Base-by-base conservation (phyloP, 371 early-diverging fungal genomes). In the Synchytrium microbalum region DNA sequence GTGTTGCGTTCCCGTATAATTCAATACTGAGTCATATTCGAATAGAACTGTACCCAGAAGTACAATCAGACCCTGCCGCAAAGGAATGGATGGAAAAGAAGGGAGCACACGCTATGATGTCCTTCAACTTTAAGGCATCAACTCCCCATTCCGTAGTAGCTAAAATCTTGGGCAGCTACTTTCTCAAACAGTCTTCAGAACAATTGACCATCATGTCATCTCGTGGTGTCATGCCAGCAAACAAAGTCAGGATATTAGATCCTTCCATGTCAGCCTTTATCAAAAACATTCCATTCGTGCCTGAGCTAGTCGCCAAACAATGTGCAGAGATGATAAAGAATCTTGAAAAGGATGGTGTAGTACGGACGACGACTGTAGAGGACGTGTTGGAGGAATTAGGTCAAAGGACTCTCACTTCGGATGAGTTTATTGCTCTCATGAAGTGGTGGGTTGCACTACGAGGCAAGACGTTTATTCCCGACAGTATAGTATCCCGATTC, bases 71-170 rank as follows among this genome's bases (percentile, higher is more conserved):
- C 33, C 65, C 73, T 0, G 72, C 68, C n/a, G 62, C 70, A 62
- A 27, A 58, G 13, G 64, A 25, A 46, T 74, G 85, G 87, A 69
- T 91, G 10, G 75, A 80, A 57, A 83, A 84, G 52, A 84, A 85
- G 32, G 87, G 87, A 0, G 75, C 84, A 0, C 92, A 92, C 70
- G 84, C 88, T 2, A 64, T 92, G 38, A 73, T 70, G 23, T 79
- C 86, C 0, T 93, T 81, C 66, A 76, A 86, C 2, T 88, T 87
- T 64, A 79, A 82, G 32, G 75, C 69, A 3, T 87, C 90, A 27
- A 92, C 92, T 1, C 93, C 94, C 0, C 84, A 83, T 46, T 59
- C 76, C 0, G 72, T 82, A 24, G 89, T 92, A 1, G 82, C 89
- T 1, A 69, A 71, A 30, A 75, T 88, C 19, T 56, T 73, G 28